A percentile compares a stretch with the other conserved stretches of the same genome.
phyloP scores from a whole-genome alignment of 371 early-diverging fungal genomes.

The Lichtheimia corymbifera region DNA sequence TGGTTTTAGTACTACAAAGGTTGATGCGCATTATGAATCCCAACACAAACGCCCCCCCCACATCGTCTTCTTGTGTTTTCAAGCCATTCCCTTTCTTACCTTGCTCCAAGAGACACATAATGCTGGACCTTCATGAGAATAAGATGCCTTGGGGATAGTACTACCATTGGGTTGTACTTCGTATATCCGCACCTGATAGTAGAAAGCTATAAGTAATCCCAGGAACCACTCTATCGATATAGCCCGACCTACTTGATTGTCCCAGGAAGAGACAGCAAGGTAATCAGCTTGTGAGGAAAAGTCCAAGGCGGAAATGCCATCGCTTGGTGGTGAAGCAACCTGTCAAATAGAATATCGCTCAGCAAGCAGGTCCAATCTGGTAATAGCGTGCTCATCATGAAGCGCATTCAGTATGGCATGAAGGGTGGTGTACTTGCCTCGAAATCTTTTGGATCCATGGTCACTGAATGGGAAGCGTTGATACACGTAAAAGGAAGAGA shows the following conservation, averaged over 20 bases:
- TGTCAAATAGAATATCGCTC: conserved; percentile 16
- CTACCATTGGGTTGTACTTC: conserved; percentile 77
- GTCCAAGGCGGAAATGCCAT: conserved; percentile 77
- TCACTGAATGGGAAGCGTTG: neutral
- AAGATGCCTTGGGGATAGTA: conserved; percentile 77
- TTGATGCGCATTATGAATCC: neutral
- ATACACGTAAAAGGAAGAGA: neutral
- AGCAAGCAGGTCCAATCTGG: neutral
- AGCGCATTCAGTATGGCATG: neutral
- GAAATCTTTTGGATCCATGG: conserved; percentile 29
- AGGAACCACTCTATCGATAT: neutral
- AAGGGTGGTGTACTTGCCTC: conserved; percentile 14
- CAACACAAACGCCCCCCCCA: too few relatives aligned
- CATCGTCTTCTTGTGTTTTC: too few relatives aligned
- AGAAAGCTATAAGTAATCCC: neutral
- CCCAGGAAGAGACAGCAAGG: conserved; percentile 90
- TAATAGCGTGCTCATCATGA: neutral
- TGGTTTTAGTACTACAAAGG: neutral
- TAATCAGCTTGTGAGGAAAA: conserved; percentile 84
- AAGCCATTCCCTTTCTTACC: conserved; percentile 43
- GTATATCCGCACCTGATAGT: conserved; percentile 83
- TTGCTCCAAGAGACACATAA: conserved; percentile 86
- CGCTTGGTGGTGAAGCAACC: conserved; percentile 78
- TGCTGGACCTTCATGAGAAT: conserved; percentile 84
- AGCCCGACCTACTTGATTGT: conserved; percentile 72